A percentile compares a stretch with the other conserved stretches of the same genome.
phyloP scores from a whole-genome alignment of 2,329 filamentous ascomycete species.

The Lojkania enalia region DNA sequence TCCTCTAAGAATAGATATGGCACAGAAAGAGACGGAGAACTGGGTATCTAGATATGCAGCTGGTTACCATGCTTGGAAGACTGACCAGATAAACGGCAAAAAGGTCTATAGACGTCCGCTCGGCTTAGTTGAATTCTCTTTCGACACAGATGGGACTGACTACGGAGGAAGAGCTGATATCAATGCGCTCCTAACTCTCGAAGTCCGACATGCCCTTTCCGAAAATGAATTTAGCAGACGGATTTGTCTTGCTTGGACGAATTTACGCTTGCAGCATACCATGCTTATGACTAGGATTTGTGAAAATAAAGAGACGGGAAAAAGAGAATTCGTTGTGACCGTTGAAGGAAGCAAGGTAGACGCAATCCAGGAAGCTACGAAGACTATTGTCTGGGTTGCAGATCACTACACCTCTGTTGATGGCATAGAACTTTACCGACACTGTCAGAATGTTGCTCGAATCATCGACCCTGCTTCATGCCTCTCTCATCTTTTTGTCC shows the following conservation, averaged over 20 bases:
- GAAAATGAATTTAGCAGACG: conserved; percentile 35
- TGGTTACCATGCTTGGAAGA: conserved; percentile 44
- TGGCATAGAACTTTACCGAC: conserved; percentile 44
- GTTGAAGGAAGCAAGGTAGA: conserved; percentile 30
- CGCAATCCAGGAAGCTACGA: conserved; percentile 34
- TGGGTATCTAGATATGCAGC: conserved; percentile 49
- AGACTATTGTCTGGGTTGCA: conserved; percentile 44
- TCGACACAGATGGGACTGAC: conserved; percentile 50
- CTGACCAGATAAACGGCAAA: conserved; percentile 15
- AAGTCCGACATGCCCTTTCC: conserved; percentile 37
- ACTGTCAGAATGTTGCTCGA: conserved; percentile 47
- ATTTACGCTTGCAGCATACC: conserved; percentile 44
- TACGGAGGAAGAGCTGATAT: conserved; percentile 53
- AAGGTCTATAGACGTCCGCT: conserved; percentile 42
- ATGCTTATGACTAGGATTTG: conserved; percentile 42
- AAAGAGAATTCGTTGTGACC: conserved; percentile 40
- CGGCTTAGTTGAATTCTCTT: conserved; percentile 50
- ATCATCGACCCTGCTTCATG: conserved; percentile 43
- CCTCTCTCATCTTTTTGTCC: conserved; percentile 46
- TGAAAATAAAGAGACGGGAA: conserved; percentile 17
- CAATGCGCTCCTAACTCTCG: conserved; percentile 43
- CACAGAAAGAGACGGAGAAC: conserved; percentile 14
- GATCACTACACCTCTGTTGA: conserved; percentile 43
- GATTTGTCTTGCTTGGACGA: conserved; percentile 47
- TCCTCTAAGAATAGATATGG: no score